A percentile compares a stretch with the other conserved stretches of the same genome.
These are phyloP conservation scores for Linderniella brevidens DNA, from an alignment of 257 asterid species.

Conservation along the genomic window DNA sequence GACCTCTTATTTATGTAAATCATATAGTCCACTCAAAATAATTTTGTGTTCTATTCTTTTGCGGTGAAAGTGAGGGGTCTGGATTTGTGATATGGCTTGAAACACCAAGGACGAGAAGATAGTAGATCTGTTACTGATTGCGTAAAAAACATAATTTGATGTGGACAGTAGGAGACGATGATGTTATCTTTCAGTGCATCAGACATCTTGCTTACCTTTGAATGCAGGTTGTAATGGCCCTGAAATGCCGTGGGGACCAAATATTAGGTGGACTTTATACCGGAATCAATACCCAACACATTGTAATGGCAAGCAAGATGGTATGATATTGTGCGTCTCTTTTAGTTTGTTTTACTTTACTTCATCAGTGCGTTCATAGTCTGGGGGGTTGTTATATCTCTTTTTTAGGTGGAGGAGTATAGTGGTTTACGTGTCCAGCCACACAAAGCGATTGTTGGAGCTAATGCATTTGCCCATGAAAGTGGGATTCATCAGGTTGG, in stretches of 20 bases:
- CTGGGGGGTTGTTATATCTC: conserved; percentile 1
- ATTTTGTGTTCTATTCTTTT: no score
- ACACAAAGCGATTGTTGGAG: conserved; percentile 96
- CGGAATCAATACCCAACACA: conserved; percentile 74
- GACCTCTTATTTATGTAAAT: no score
- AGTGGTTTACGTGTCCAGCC: conserved; percentile 90
- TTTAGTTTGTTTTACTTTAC: background rate
- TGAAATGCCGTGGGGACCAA: conserved; percentile 91
- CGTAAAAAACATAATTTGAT: background rate
- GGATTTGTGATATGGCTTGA: no score
- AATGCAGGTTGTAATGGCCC: conserved; percentile 78
- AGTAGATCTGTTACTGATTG: no score
- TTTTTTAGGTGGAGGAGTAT: conserved; percentile 79
- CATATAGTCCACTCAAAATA: no score
- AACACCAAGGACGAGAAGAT: no score
- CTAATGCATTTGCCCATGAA: conserved; percentile 98
- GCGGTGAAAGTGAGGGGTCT: no score
- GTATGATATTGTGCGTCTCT: conserved; percentile 16
- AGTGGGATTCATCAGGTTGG: conserved; percentile 97
- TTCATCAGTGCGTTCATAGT: conserved; percentile 2
- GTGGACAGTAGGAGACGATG: no score
- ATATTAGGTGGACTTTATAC: conserved; percentile 61
- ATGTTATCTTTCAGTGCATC: background rate
- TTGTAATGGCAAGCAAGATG: conserved; percentile 90
- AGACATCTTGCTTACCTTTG: background rate